Conservation (phyloP, 208 protist species). For the Crithidia thermophila region DNA sequence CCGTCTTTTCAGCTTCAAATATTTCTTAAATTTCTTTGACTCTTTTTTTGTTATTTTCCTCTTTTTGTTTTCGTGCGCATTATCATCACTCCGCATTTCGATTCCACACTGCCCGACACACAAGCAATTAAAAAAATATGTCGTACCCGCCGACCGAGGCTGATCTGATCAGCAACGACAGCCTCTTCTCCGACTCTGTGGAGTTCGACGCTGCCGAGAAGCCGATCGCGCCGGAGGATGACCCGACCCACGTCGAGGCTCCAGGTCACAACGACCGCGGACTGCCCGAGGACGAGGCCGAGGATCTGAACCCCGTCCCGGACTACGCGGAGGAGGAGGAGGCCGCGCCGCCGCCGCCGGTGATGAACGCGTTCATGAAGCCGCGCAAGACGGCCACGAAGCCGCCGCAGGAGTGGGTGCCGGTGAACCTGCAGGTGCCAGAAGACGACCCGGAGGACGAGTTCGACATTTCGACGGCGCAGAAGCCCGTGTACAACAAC, state of each 20-base stretch:
- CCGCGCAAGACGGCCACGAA: conserved; percentile 40
- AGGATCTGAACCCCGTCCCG: conserved; percentile 13
- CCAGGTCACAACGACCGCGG: conserved; percentile 11
- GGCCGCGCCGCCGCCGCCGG: conserved; percentile 24
- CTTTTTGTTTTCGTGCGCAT: neutral
- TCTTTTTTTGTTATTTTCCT: neutral
- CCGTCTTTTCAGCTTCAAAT: neutral
- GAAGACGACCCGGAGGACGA: conserved; percentile 72
- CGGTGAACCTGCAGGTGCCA: conserved; percentile 42
- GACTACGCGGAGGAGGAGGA: conserved; percentile 24
- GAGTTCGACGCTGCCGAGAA: conserved; percentile 72
- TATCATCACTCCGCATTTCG: neutral
- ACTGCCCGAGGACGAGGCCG: conserved; percentile 9
- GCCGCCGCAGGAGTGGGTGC: conserved; percentile 46
- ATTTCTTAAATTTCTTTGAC: neutral
- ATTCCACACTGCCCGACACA: conserved; percentile 13
- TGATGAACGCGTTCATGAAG: conserved; percentile 58
- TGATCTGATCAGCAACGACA: conserved; percentile 65
- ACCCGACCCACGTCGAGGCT: neutral
- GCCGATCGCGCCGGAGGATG: conserved; percentile 21
- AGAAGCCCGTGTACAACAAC: conserved; percentile 52
- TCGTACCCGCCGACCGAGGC: conserved; percentile 68
- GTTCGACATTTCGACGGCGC: conserved; percentile 67
- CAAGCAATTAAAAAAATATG: conserved; percentile 21
- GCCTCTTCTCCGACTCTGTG: conserved; percentile 69